phyloP scores from a whole-genome alignment of 2,329 filamentous ascomycete genomes.

The Penicillium sp. region DNA sequence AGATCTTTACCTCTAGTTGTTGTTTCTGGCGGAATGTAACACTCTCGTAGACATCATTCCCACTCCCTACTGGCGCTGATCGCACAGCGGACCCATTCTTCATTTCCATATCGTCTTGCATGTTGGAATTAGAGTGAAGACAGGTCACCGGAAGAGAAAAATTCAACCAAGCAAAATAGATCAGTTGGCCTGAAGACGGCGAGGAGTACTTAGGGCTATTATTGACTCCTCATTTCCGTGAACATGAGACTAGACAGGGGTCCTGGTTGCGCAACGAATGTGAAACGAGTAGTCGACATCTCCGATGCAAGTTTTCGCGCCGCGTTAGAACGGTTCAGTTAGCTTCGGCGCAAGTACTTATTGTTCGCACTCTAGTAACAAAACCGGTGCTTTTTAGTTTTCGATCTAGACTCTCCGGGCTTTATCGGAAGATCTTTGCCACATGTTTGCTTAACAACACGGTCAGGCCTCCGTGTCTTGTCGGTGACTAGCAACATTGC shows the following conservation, averaged over 20 bases:
- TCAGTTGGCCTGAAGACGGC: neutral
- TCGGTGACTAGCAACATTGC: neutral
- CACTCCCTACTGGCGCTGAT: slow-evolving; percentile 7
- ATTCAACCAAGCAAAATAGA: neutral
- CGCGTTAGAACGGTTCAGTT: neutral
- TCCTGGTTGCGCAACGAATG: slow-evolving; percentile 10
- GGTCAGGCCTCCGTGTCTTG: neutral
- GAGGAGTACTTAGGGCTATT: slow-evolving; percentile 10
- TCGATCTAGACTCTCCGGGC: neutral
- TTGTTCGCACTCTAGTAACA: slow-evolving; percentile 7
- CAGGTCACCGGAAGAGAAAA: neutral
- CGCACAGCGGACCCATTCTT: slow-evolving; percentile 11
- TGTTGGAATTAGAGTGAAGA: neutral
- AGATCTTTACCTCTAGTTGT: slow-evolving; percentile 13
- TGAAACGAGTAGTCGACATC: slow-evolving; percentile 1
- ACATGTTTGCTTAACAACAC: neutral
- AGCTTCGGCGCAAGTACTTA: slow-evolving; percentile 13
- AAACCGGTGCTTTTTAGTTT: neutral
- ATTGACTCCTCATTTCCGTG: neutral
- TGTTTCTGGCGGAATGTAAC: slow-evolving; percentile 11
- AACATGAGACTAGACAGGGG: slow-evolving; percentile 9
- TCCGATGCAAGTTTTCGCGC: slow-evolving; percentile 6
- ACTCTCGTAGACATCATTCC: slow-evolving; percentile 9
- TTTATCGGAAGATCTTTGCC: neutral
- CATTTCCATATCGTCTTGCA: slow-evolving; percentile 15